Evolutionary conservation across 495 filamentous ascomycete genomes (phyloP), one percentile per base, ranked within the genome.

Genomic region (Daldinia childiae): DNA sequence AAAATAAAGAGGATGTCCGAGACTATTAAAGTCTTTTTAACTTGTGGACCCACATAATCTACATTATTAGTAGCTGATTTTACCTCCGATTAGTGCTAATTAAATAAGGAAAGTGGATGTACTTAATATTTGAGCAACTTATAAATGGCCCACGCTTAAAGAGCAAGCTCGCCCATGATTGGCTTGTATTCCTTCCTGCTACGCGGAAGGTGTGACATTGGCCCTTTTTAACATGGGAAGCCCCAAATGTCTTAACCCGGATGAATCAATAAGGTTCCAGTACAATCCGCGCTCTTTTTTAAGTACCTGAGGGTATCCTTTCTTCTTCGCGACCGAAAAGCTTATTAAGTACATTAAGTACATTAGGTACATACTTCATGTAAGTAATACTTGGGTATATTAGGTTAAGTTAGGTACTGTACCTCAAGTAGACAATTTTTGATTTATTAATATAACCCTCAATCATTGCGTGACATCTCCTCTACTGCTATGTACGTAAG

Each of bases 61-160:
- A 48, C 19, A 41, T 58, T 73, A 69, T 73, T 73, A 69, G 57
- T 65, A 73, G 62, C 61, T 68, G 59, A 64, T 68, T 73, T 73
- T 65, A 72, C 69, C 60, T 72, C 64, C 56, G 48, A 61, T 73
- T 73, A 73, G 57, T 57, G 70, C 60, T 41, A 51, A 69, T 74
- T 74, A 74, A 74, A 70, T 73, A 73, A 58, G 58, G 55, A 66
- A 70, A 59, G 34, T 54, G 36, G 30, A 66, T 36, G 36, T 41
- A 66, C 50, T 60, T 74, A 66, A 69, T 69, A 69, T 73, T 73
- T 38, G 26, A 30, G 24, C 51, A 68, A 70, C 62, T 70, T 74
- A 69, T 68, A 74, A 70, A 55, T 62, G 71, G 27, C 39, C 66
- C 71, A 66, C 62, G 56, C 62, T 60, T 63, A 70, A 64, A 70